Conservation (phyloP, 164 flowering plant genomes). For the Chimonanthus salicifolius region DNA sequence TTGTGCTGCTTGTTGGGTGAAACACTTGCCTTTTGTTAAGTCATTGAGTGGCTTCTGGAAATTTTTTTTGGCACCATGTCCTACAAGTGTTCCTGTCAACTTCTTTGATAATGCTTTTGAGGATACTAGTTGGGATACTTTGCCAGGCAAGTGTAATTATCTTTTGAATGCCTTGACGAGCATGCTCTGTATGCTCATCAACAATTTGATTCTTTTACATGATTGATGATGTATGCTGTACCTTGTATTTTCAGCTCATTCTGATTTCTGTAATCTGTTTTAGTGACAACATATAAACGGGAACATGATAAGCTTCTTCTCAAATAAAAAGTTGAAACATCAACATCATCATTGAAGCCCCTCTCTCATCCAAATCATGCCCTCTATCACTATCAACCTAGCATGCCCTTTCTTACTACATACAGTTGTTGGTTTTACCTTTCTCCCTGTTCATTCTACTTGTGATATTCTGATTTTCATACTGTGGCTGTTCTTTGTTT, state of each 20-base stretch:
- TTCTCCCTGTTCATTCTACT: no score
- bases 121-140: conserved; percentile 65
- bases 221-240: not conserved
- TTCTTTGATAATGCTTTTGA: conserved; percentile 50
- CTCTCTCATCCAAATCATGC: no score
- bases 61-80: conserved; percentile 65
- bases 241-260: not conserved
- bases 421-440: no score
- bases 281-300: no score
- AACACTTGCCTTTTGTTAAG: conserved; percentile 76
- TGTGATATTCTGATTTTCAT: no score
- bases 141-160: conserved; percentile 56
- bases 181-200: not conserved
- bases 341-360: no score
- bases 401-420: no score
- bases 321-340: no score
- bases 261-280: no score
- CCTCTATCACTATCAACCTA: no score
- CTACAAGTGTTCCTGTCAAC: conserved; percentile 45
- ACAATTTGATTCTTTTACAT: not conserved
- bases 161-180: not conserved
- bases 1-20: conserved; percentile 75
- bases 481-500: no score
- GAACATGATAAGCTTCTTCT: no score
- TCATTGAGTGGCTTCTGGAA: conserved; percentile 90